Conservation (phyloP, 345 rosid species). For the Eucalyptus pauciflora region DNA sequence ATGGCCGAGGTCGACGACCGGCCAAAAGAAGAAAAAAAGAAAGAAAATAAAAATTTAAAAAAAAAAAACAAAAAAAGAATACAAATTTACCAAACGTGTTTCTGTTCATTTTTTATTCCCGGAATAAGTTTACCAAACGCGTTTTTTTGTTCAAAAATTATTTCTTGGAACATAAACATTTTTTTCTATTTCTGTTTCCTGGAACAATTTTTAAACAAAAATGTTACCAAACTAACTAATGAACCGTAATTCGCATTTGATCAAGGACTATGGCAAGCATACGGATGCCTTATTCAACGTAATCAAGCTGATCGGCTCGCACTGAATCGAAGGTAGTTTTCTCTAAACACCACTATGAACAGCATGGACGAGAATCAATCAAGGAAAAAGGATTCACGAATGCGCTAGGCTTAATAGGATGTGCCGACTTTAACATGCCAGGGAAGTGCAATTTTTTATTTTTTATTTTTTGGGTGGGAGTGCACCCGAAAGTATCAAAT, state of each 20-base stretch:
- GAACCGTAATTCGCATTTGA: not conserved
- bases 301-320: not conserved
- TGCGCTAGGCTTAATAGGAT: not conserved
- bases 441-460: not conserved
- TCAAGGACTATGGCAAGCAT: not conserved
- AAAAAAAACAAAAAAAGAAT: no score
- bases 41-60: no score
- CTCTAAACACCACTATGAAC: not conserved
- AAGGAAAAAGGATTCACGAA: not conserved
- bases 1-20: no score
- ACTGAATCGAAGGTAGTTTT: not conserved
- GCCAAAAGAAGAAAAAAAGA: no score
- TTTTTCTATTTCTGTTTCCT: no score
- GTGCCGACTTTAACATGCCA: not conserved
- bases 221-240: not conserved
- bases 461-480: not conserved
- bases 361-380: not conserved
- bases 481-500: not conserved
- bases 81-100: no score
- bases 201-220: no score
- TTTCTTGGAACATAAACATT: no score
- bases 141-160: no score
- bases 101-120: no score
- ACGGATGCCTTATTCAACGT: not conserved
- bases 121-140: no score